Evolutionary conservation across 164 flowering plant genomes (phyloP).

Genomic region (Magnolia kwangsiensis): DNA sequence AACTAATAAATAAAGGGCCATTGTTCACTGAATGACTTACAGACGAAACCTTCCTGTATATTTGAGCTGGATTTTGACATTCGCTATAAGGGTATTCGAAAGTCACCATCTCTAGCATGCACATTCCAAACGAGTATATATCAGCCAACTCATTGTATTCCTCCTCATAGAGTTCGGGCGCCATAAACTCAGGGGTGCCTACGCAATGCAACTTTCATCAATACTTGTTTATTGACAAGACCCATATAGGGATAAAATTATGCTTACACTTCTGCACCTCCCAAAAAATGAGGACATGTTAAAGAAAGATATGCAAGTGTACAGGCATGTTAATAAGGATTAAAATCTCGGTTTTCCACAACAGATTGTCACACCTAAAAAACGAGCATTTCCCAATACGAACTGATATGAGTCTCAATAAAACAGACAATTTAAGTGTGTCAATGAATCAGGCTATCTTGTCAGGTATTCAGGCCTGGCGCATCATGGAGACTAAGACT

Average conservation of each 20-base stretch:
- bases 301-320: background rate
- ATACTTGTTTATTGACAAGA: background rate
- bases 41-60: constrained; percentile 55
- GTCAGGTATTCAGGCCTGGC: too few species aligned
- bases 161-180: constrained; percentile 70
- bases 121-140: constrained; percentile 74
- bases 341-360: background rate
- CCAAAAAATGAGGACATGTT: background rate
- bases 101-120: constrained; percentile 74
- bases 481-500: too few species aligned
- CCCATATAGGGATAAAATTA: background rate
- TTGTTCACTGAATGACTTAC: constrained; percentile 29
- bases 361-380: background rate
- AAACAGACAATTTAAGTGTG: background rate
- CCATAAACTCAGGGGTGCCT: constrained; percentile 80
- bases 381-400: background rate
- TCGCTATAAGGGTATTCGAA: constrained; percentile 65
- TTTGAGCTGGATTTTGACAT: constrained; percentile 62
- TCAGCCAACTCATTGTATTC: constrained; percentile 64
- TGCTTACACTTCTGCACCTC: background rate
- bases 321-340: background rate
- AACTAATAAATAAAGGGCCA: background rate
- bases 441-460: too few species aligned
- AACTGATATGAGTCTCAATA: background rate
- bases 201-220: constrained; percentile 1